phyloP scores from a whole-genome alignment of 768 basidiomycete species.

The Termitomyces sp. region DNA sequence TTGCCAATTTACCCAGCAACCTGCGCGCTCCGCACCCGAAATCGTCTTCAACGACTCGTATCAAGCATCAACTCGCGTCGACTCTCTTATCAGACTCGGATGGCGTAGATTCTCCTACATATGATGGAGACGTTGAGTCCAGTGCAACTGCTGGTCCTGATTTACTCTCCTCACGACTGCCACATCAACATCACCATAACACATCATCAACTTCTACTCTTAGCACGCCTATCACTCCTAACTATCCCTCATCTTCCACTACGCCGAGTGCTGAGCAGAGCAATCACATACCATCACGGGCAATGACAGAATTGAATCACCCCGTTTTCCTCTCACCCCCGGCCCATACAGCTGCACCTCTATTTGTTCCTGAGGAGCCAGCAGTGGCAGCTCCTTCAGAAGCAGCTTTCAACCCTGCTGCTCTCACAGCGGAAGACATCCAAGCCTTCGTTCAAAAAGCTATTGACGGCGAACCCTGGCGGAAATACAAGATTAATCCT shows the following conservation, averaged over 20 bases:
- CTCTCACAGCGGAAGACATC: constrained; percentile 72
- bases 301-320: constrained; percentile 19
- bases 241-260: constrained; percentile 18
- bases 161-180: constrained; percentile 24
- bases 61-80: constrained; percentile 51
- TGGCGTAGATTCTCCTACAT: constrained; percentile 81
- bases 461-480: constrained; percentile 61
- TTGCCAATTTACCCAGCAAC: constrained; percentile 19
- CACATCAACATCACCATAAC: constrained; percentile 30
- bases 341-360: constrained; percentile 20
- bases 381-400: constrained; percentile 32
- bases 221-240: constrained; percentile 34
- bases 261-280: constrained; percentile 20
- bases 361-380: constrained; percentile 34
- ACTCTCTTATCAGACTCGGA: constrained; percentile 62
- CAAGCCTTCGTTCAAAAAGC: constrained; percentile 70
- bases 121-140: constrained; percentile 87
- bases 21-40: constrained; percentile 28
- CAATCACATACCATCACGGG: constrained; percentile 18
- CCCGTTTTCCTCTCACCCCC: constrained; percentile 32
- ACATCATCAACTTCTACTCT: constrained; percentile 52
- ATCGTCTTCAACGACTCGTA: constrained; percentile 20
- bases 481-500: constrained; percentile 80
- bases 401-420: constrained; percentile 55
- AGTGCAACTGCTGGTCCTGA: constrained; percentile 59